phyloP scores from a whole-genome alignment of 2,329 filamentous ascomycete genomes.

The Raffaelea arxii region DNA sequence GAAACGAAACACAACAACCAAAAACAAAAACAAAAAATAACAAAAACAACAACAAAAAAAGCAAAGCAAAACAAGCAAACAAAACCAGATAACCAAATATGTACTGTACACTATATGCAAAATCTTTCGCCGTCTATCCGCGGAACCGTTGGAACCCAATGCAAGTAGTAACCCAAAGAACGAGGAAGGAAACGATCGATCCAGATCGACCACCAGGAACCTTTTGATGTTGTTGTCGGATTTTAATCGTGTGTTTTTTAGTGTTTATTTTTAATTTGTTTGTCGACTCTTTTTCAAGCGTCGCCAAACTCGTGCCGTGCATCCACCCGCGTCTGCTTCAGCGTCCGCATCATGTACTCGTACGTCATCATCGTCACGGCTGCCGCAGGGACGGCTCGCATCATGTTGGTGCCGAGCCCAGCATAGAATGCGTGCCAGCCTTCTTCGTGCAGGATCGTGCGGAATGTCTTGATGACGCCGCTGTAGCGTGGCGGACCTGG shows the following conservation, averaged over 20 bases:
- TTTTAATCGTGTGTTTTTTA: too few species aligned
- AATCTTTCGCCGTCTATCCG: neutral
- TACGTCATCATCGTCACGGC: conserved; percentile 98
- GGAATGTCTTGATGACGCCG: conserved; percentile 72
- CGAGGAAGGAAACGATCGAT: neutral
- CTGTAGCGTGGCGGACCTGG: conserved; percentile 47
- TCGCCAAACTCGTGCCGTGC: conserved; percentile 28
- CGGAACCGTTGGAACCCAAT: neutral
- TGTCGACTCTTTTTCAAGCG: too few species aligned
- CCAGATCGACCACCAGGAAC: neutral
- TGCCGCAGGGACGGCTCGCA: conserved; percentile 86
- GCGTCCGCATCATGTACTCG: conserved; percentile 58
- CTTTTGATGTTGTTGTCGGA: neutral
- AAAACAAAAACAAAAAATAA: too few species aligned
- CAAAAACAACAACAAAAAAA: too few species aligned
- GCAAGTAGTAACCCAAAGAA: neutral
- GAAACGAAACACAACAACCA: too few species aligned
- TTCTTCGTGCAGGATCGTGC: conserved; percentile 79
- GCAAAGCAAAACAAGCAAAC: too few species aligned
- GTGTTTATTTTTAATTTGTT: too few species aligned
- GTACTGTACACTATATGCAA: too few species aligned
- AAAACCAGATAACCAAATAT: too few species aligned
- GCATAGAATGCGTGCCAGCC: conserved; percentile 96
- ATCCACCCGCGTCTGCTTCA: conserved; percentile 33
- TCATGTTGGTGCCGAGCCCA: conserved; percentile 95